Base-by-base conservation (phyloP, 2,329 filamentous ascomycete genomes). In the Fusarium sp. region DNA sequence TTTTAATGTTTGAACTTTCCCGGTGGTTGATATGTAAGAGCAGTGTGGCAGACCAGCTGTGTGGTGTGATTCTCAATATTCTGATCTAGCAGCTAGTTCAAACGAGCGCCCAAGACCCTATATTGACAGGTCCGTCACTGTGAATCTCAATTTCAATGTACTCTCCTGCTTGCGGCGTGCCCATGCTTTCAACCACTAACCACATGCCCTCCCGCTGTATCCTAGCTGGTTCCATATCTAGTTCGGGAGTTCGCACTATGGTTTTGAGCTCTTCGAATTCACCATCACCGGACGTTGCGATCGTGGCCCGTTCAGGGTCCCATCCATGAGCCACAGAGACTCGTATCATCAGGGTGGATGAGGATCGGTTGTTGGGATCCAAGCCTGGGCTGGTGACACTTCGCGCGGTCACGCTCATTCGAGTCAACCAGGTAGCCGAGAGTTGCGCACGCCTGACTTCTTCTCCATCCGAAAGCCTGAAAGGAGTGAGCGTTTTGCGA, bases 181-280 rank as follows among this genome's bases (percentile, higher is more conserved):
- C 91, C 72, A 95, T 85, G 67, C 91, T 86, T 78, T 97, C 94
- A 40, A 97, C 81, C 7, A 97, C 90, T 52, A 97, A 82, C 91
- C 91, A 96, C 57, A 94, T 77, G 19, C 89, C 89, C 20, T 86
- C 85, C 11, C 78, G 79, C 28, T 78, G 79, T 57, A 83, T 80
- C 66, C 85, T 78, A n/a, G 81, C 83, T 0, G 92, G 91, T 43
- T 89, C 88, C 40, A 97, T 79, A 78, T 96, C 90, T 50, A 96
- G 85, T 66, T 95, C 90, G 15, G 87, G 83, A 3, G 91, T 91
- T 47, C 92, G 85, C 24, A 96, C 83, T 0, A 88, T 88, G 58
- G 84, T 82, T 7, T 84, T 83, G 20, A 85, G 85, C 77, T 96
- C 92, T 44, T 87, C 87, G 73, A 93, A 96, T 62, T 90, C 88